Evolutionary conservation across 83 land plant genomes (phyloP), one percentile per base, ranked within the genome.

Genomic region (Picea abies): DNA sequence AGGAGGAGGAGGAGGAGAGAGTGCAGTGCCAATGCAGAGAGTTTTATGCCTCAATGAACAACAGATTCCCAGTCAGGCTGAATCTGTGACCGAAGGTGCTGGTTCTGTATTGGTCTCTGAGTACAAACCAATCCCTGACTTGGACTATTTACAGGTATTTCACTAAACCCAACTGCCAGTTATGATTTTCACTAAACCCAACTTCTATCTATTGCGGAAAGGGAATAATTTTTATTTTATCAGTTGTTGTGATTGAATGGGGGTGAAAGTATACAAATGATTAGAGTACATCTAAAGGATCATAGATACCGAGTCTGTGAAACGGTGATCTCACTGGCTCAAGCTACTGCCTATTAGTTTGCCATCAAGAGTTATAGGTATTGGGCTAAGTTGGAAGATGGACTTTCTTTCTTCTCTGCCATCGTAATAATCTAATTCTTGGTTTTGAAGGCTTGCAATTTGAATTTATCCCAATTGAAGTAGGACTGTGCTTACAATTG

Each of bases 141-240:
- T 94, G 4, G 97, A 94, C 71, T 94, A 94, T 83, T 86, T 94
- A 39, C 97, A 94, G 95, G 97, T 93, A 81, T 56, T 10, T 78
- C 23, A 49, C 72, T 32, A 73, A 73, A 41, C 52, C 58, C 77
- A n/a, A 73, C 77, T 37, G 19, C 58, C 58, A n/a, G 16, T 20
- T 22, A 44, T 9, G 77, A 60, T 23, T 56, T 17, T 77, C 23
- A 47, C 62, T 32, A 73, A 73, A 41, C 49, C 77, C 77, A n/a
- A 73, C 77, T 19, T 7, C 58, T 22, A 44, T 10, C 56, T 56
- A 52, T 49, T 80, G 32, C n/a, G 6, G 20, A 80, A 11, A 4
- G 2, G 49, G 22, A 29, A 15, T 16, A 47, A 16, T 22, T 80
- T 19, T 7, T 70, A 1, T 5, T 10, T 35, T 22, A n/a, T 3